Conservation (phyloP, 495 filamentous ascomycete species). For the Neurospora sp. region DNA sequence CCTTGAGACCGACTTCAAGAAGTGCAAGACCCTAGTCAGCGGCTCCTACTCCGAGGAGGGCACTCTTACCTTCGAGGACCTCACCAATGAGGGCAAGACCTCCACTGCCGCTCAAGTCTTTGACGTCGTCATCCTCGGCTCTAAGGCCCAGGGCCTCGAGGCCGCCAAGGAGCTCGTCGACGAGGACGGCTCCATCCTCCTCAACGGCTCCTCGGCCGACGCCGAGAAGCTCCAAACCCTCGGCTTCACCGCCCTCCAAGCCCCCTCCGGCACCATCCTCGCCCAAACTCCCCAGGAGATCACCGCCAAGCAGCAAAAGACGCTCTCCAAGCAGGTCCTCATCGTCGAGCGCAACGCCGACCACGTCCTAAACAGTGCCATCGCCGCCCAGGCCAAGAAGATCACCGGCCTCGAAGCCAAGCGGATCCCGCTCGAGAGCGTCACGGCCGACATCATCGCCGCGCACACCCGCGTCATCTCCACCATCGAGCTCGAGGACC, state of each 20-base stretch:
- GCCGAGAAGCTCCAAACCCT: background rate
- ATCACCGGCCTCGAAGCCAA: background rate
- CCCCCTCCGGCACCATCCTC: background rate
- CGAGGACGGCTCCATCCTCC: background rate
- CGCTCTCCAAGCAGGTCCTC: background rate
- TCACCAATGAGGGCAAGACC: background rate
- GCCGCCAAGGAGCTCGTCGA: background rate
- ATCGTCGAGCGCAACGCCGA: background rate
- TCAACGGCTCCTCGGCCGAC: background rate
- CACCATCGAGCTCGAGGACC: background rate
- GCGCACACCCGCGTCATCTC: slow-evolving; percentile 4
- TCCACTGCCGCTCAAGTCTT: background rate
- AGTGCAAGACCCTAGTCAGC: background rate
- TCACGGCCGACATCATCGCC: slow-evolving; percentile 1
- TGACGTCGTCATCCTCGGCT: background rate
- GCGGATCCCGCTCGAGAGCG: background rate
- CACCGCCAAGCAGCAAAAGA: background rate
- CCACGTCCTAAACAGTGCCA: background rate
- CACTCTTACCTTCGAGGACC: background rate
- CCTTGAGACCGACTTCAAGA: background rate
- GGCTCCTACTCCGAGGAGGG: background rate
- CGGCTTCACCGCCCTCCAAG: background rate
- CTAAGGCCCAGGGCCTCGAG: background rate
- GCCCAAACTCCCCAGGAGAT: background rate
- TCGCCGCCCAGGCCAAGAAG: background rate